Percentiles rank a stretch among this genome's conserved stretches.
Evolutionary conservation across 2,329 filamentous ascomycete genomes (phyloP).

Genomic region (Microsporum ferrugineum): DNA sequence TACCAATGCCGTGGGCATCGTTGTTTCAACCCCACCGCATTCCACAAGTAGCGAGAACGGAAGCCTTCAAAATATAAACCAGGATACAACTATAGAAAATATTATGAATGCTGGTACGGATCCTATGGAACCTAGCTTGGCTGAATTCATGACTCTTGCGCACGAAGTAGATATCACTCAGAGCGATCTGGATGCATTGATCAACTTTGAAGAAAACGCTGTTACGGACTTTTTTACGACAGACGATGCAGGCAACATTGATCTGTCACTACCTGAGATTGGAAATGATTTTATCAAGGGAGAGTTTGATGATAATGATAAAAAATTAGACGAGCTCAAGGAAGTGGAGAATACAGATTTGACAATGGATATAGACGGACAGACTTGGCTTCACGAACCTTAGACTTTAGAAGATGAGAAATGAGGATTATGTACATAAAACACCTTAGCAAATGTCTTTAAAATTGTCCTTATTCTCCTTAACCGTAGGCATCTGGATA

Average conservation of each 20-base stretch:
- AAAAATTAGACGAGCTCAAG: constrained; percentile 14
- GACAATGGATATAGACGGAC: neutral
- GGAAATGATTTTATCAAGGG: neutral
- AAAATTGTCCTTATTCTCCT: neutral
- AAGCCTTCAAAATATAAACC: constrained; percentile 11
- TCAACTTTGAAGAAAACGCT: constrained; percentile 35
- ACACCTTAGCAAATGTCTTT: neutral
- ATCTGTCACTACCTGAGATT: constrained; percentile 6
- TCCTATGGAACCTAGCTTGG: constrained; percentile 27
- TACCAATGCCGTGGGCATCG: constrained; percentile 12
- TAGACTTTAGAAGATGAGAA: neutral
- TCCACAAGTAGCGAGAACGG: constrained; percentile 35
- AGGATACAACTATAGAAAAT: constrained; percentile 5
- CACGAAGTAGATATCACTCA: constrained; percentile 36
- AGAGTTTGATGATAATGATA: constrained; percentile 15
- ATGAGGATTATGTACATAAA: neutral
- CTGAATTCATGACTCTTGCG: constrained; percentile 33
- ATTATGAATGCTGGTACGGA: neutral
- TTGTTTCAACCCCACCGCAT: constrained; percentile 32
- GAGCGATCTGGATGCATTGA: constrained; percentile 37
- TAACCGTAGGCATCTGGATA: no score
- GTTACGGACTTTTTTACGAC: constrained; percentile 25
- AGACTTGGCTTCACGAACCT: neutral
- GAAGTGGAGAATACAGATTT: constrained; percentile 5
- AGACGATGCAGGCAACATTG: constrained; percentile 18